phyloP scores from a whole-genome alignment of 1,284 basidiomycete species.

The Schizopora paradoxa region DNA sequence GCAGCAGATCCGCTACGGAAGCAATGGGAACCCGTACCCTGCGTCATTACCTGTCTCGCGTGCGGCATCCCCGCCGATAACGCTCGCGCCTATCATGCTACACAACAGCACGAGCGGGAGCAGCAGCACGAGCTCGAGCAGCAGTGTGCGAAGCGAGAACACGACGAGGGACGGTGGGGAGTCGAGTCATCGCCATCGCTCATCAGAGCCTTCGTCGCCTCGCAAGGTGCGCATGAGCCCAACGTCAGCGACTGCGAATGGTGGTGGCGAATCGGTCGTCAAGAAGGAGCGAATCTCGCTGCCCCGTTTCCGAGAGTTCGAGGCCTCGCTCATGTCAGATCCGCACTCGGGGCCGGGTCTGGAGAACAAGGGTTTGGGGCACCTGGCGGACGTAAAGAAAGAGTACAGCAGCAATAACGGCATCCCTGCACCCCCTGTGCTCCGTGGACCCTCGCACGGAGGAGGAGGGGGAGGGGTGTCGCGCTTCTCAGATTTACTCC shows the following conservation, averaged over 20 bases:
- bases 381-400: too few relatives aligned
- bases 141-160: not conserved
- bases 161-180: conserved; percentile 23
- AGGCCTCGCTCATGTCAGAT: conserved; percentile 34
- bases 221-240: conserved; percentile 22
- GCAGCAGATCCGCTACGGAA: conserved; percentile 20
- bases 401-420: too few relatives aligned
- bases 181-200: conserved; percentile 32
- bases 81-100: conserved; percentile 58
- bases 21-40: conserved; percentile 9
- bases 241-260: conserved; percentile 22
- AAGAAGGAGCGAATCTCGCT: conserved; percentile 36
- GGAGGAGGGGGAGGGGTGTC: too few relatives aligned
- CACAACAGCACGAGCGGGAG: conserved; percentile 9
- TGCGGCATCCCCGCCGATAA: conserved; percentile 62
- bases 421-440: too few relatives aligned
- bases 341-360: too few relatives aligned
- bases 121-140: conserved; percentile 20
- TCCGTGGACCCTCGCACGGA: too few relatives aligned
- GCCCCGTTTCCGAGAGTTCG: conserved; percentile 58
- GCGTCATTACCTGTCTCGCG: conserved; percentile 49
- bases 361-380: too few relatives aligned
- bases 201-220: conserved; percentile 27
- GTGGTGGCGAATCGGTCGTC: conserved; percentile 12
- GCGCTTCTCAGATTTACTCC: too few relatives aligned